Evolutionary conservation across 2,329 filamentous ascomycete genomes (phyloP).

Genomic region (Exserohilum rostratum): DNA sequence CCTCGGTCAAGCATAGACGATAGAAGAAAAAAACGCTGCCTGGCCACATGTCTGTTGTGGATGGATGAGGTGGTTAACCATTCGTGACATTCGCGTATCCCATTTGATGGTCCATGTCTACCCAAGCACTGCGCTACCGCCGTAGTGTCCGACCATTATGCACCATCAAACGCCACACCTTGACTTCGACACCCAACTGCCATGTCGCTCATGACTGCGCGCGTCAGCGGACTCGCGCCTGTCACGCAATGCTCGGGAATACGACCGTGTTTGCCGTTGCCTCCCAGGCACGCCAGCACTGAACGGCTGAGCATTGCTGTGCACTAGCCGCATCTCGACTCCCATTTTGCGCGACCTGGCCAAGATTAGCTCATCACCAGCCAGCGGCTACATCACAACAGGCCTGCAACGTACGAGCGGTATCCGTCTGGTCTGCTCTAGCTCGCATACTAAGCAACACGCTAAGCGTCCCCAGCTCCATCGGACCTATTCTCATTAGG

Average conservation of each 20-base stretch:
- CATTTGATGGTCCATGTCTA: conserved; percentile 19
- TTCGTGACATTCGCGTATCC: conserved; percentile 9
- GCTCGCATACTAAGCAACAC: conserved; percentile 15
- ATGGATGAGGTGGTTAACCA: conserved; percentile 20
- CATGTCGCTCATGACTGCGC: conserved; percentile 7
- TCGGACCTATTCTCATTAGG: conserved; percentile 23
- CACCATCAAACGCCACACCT: conserved; percentile 16
- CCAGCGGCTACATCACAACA: conserved; percentile 9
- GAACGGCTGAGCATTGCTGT: conserved; percentile 1
- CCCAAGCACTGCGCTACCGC: conserved; percentile 22
- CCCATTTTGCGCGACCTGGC: background rate
- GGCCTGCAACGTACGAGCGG: conserved; percentile 15
- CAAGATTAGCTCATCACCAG: conserved; percentile 7
- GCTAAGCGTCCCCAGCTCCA: conserved; percentile 14
- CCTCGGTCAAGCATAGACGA: conserved; percentile 1
- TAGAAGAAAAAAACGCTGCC: background rate
- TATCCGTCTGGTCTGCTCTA: conserved; percentile 26
- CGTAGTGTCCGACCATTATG: conserved; percentile 22
- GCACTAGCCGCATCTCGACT: conserved; percentile 9
- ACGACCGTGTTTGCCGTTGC: background rate
- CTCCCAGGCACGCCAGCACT: background rate
- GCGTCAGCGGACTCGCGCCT: conserved; percentile 4
- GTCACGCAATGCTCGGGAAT: conserved; percentile 1
- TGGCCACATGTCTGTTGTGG: conserved; percentile 2
- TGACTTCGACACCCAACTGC: conserved; percentile 8